These are phyloP conservation scores for Calonectria hongkongensis DNA, from an alignment of 2,329 filamentous ascomycete genomes.

Conservation along the genomic window DNA sequence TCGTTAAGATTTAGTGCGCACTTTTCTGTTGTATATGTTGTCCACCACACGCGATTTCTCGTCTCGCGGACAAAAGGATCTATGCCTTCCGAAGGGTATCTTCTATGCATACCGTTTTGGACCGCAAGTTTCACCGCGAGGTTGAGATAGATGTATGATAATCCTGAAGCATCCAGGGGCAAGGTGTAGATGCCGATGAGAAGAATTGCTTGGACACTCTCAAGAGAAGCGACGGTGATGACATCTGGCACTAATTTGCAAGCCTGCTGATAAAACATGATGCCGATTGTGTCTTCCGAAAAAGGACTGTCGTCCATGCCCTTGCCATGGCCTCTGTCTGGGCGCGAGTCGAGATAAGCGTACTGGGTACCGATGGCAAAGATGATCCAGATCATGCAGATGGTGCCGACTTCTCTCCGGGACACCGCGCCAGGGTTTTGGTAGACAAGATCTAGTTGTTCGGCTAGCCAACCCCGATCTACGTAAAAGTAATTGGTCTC, in stretches of 20 bases:
- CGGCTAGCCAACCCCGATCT: constrained; percentile 65
- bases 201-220: constrained; percentile 75
- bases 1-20: constrained; percentile 51
- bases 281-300: constrained; percentile 72
- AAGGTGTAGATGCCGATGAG: constrained; percentile 74
- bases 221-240: constrained; percentile 73
- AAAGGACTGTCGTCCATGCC: constrained; percentile 53
- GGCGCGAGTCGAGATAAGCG: constrained; percentile 65
- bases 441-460: constrained; percentile 65
- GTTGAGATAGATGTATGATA: constrained; percentile 75
- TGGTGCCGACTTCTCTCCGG: constrained; percentile 63
- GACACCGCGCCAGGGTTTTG: constrained; percentile 61
- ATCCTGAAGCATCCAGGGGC: constrained; percentile 73
- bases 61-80: constrained; percentile 70
- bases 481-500: constrained; percentile 70
- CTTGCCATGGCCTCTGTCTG: constrained; percentile 49
- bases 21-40: constrained; percentile 74
- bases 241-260: constrained; percentile 73
- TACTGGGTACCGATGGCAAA: constrained; percentile 72
- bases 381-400: constrained; percentile 68
- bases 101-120: constrained; percentile 76
- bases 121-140: constrained; percentile 74
- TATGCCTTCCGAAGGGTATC: constrained; percentile 67
- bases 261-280: constrained; percentile 74
- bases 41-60: constrained; percentile 75